phyloP scores from a whole-genome alignment of 2,329 filamentous ascomycete species.

The Fusarium drepaniforme region DNA sequence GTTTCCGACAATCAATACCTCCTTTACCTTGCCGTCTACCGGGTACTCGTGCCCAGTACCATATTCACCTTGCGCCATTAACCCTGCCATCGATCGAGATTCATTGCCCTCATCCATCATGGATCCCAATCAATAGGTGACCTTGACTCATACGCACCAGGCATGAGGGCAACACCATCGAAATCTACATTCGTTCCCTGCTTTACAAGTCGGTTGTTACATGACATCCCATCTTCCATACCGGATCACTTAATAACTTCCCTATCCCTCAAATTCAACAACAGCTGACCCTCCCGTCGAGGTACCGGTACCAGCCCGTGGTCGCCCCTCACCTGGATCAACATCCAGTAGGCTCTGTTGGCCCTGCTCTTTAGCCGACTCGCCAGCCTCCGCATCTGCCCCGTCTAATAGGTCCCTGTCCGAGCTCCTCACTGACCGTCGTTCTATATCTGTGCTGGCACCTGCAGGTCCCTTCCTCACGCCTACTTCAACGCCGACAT shows the following conservation, averaged over 20 bases:
- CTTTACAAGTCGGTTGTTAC: constrained; percentile 26
- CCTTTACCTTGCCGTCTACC: constrained; percentile 4
- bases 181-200: constrained; percentile 26
- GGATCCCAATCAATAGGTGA: not conserved
- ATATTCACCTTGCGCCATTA: constrained; percentile 27
- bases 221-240: not conserved
- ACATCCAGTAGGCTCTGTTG: constrained; percentile 50
- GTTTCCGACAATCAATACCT: constrained; percentile 7
- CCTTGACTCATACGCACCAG: constrained; percentile 21
- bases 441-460: constrained; percentile 68
- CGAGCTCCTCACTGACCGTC: constrained; percentile 72
- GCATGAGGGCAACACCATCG: constrained; percentile 22
- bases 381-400: constrained; percentile 77
- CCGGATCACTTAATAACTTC: constrained; percentile 12
- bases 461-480: constrained; percentile 50
- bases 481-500: constrained; percentile 58
- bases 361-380: constrained; percentile 48
- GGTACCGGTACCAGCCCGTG: constrained; percentile 42
- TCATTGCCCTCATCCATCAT: constrained; percentile 14
- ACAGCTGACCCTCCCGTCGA: constrained; percentile 51
- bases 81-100: constrained; percentile 9
- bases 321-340: constrained; percentile 43
- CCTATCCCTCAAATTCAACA: constrained; percentile 58
- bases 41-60: constrained; percentile 6
- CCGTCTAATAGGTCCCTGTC: constrained; percentile 81